Base-by-base conservation (phyloP, 306 rosid species). In the Senna siamea region DNA sequence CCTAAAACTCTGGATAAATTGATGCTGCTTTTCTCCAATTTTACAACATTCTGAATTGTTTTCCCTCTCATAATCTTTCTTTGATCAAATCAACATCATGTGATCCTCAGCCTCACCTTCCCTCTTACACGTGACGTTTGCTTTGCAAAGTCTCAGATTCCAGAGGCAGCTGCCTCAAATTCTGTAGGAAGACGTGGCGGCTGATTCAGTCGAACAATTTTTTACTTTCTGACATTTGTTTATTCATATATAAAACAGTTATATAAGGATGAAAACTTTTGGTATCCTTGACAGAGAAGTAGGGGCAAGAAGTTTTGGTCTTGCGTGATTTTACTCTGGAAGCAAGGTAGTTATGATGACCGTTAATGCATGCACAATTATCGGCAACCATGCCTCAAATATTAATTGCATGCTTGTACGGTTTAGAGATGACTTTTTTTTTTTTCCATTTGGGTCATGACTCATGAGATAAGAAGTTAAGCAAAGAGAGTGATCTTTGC, bases 1-100 rank as follows among this genome's bases (percentile, higher is more conserved):
- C 82, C 87, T 19, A 78, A 69, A 57, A 43, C 87, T 40, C 82
- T 62, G 71, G 82, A 73, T 56, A 84, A 20, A 64, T 64, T 84
- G 76, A 84, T 84, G 50, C 44, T 73, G 10, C 56, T 84, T 20
- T 80, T 54, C 69, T 56, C 85, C 32, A 84, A 84, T 52, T 76
- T 79, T 10, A 84, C 87, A 34, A 69, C 52, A 76, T 73, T 80
- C 85, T 84, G 35, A 69, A 80, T 43, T 41, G 32, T 50, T 6
- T 47, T 51, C 26, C 26, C 26, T 51, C 56, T 17, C 67, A 32
- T 57, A 11, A 58, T 70, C 80, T 74, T 82, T 82, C 78, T 78
- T 78, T 82, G 83, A 83, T 66, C 63, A 57, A 70, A 17, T 75
- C 78, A 43, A 56, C 76, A 38, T 71, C 81, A 35, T 50, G 51